phyloP scores from a whole-genome alignment of 192 early-diverging fungal species.

The Lobosporangium transversale region DNA sequence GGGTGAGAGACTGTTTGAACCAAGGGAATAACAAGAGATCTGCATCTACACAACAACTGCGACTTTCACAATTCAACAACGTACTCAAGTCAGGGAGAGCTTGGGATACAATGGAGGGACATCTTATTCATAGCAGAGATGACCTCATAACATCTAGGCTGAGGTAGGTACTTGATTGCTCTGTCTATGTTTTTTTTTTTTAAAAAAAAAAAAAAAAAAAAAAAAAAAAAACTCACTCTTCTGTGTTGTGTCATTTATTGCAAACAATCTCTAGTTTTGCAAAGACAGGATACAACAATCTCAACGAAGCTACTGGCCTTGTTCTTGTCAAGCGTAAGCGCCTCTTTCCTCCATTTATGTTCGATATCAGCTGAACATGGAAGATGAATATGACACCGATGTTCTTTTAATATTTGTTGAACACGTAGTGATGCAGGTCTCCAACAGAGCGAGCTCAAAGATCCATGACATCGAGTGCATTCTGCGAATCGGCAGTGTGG shows the following conservation, averaged over 20 bases:
- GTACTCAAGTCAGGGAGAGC: slow-evolving; percentile 10
- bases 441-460: slow-evolving; percentile 38
- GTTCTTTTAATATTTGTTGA: too few relatives aligned
- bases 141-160: background rate
- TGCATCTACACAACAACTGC: too few relatives aligned
- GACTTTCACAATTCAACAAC: background rate
- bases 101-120: slow-evolving; percentile 32
- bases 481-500: slow-evolving; percentile 25
- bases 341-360: too few relatives aligned
- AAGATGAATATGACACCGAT: too few relatives aligned
- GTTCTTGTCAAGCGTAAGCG: slow-evolving; percentile 46
- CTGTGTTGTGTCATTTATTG: too few relatives aligned
- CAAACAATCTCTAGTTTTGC: slow-evolving; percentile 10
- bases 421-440: slow-evolving; percentile 51
- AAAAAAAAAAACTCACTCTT: too few relatives aligned
- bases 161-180: background rate
- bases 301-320: slow-evolving; percentile 39
- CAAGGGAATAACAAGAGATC: background rate
- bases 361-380: too few relatives aligned
- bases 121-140: background rate
- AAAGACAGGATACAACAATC: slow-evolving; percentile 35
- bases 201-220: too few relatives aligned
- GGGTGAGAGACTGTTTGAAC: slow-evolving; percentile 30
- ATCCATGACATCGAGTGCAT: slow-evolving; percentile 43
- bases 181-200: slow-evolving; percentile 1